Evolutionary conservation across 2,329 filamentous ascomycete genomes (phyloP).

Genomic region (Trichoderma afroharzianum): DNA sequence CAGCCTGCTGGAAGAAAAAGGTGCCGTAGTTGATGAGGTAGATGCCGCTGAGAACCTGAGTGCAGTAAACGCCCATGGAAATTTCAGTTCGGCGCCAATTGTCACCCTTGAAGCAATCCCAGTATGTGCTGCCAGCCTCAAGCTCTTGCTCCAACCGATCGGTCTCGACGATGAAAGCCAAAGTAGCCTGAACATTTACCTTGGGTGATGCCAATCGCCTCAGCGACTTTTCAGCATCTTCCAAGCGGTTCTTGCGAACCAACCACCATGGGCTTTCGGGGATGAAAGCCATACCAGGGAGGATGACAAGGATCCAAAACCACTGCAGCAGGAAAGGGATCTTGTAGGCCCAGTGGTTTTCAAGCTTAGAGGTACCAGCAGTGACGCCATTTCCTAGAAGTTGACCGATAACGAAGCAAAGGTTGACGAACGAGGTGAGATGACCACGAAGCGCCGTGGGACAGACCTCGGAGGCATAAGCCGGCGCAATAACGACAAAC

Average conservation of each 20-base stretch:
- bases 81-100: slow-evolving; percentile 46
- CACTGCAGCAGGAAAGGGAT: slow-evolving; percentile 30
- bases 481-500: slow-evolving; percentile 40
- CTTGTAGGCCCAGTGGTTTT: slow-evolving; percentile 56
- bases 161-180: slow-evolving; percentile 66
- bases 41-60: slow-evolving; percentile 38
- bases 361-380: slow-evolving; percentile 16
- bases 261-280: slow-evolving; percentile 8
- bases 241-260: slow-evolving; percentile 20
- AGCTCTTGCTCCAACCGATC: slow-evolving; percentile 41
- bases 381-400: slow-evolving; percentile 28
- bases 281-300: background rate
- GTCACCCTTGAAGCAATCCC: slow-evolving; percentile 46
- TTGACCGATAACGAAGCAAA: slow-evolving; percentile 42
- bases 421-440: slow-evolving; percentile 41
- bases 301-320: background rate
- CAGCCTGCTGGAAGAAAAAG: slow-evolving; percentile 45
- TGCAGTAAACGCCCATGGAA: slow-evolving; percentile 40
- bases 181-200: slow-evolving; percentile 31
- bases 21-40: slow-evolving; percentile 42
- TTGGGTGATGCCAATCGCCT: slow-evolving; percentile 42
- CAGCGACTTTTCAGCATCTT: slow-evolving; percentile 28
- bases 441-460: slow-evolving; percentile 40
- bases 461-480: slow-evolving; percentile 44
- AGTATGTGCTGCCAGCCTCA: slow-evolving; percentile 37